Evolutionary conservation across 2,329 filamentous ascomycete species (phyloP).

Genomic region (Colletotrichum shisoi): DNA sequence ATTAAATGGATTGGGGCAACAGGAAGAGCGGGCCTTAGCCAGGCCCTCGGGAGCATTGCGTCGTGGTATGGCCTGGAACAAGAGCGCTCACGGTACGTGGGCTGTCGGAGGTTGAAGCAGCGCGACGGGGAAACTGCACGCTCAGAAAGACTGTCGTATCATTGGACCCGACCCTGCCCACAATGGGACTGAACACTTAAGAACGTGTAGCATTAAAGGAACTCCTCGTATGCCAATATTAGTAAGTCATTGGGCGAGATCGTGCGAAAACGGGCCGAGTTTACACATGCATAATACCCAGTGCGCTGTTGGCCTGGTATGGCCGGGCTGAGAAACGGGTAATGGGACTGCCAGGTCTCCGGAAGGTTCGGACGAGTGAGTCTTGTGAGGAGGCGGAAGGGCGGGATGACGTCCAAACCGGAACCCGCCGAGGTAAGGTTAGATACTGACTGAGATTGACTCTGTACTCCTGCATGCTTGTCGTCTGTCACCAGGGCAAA

Average conservation of each 20-base stretch:
- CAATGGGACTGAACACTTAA: background rate
- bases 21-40: conserved; percentile 1
- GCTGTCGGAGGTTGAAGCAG: background rate
- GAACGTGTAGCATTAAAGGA: background rate
- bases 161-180: background rate
- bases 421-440: background rate
- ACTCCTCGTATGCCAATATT: background rate
- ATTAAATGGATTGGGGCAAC: background rate
- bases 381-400: conserved; percentile 10
- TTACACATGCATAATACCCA: background rate
- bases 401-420: conserved; percentile 17
- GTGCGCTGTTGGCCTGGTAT: background rate
- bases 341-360: background rate
- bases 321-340: background rate
- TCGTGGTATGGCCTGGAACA: background rate
- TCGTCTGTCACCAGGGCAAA: background rate
- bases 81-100: background rate
- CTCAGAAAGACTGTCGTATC: background rate
- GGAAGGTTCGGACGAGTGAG: conserved; percentile 30
- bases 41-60: background rate
- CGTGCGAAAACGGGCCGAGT: background rate
- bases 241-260: background rate
- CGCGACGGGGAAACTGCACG: background rate
- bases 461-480: background rate
- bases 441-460: background rate